Evolutionary conservation across 2,329 filamentous ascomycete genomes (phyloP).

Genomic region (Fusarium chuoi): DNA sequence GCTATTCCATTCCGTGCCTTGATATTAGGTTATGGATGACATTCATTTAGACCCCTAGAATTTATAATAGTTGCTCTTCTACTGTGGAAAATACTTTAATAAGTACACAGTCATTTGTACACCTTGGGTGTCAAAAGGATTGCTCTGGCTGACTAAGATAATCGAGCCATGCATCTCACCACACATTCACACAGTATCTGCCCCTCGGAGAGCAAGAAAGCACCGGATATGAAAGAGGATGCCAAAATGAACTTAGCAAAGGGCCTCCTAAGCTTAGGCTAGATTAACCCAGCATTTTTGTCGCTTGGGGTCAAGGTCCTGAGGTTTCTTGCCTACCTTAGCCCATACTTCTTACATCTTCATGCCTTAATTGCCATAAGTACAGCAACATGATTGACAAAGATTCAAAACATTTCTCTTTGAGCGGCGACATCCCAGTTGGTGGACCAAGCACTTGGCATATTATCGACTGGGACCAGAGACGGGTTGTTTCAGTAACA

Average conservation of each 20-base stretch:
- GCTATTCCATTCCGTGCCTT: slow-evolving; percentile 17
- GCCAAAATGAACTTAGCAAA: no score
- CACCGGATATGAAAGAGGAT: no score
- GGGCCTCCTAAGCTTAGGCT: no score
- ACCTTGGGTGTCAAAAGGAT: neutral
- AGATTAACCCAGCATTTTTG: no score
- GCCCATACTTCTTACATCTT: neutral
- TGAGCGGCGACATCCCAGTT: slow-evolving; percentile 5
- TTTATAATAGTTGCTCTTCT: neutral
- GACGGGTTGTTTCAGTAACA: slow-evolving; percentile 43
- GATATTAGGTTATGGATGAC: neutral
- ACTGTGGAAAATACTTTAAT: no score
- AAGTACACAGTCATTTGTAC: neutral
- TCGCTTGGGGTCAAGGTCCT: no score
- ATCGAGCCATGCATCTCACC: neutral
- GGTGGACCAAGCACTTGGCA: slow-evolving; percentile 45
- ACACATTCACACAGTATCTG: neutral
- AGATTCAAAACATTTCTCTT: neutral
- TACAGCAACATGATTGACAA: neutral
- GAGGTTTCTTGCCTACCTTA: neutral
- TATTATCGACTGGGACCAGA: slow-evolving; percentile 44
- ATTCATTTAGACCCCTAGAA: neutral
- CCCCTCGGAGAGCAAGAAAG: no score
- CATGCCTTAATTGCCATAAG: neutral
- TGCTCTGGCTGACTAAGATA: neutral